Evolutionary conservation across 371 early-diverging fungal genomes (phyloP), one percentile per base, ranked within the genome.

Genomic region (Mortierella sp.): DNA sequence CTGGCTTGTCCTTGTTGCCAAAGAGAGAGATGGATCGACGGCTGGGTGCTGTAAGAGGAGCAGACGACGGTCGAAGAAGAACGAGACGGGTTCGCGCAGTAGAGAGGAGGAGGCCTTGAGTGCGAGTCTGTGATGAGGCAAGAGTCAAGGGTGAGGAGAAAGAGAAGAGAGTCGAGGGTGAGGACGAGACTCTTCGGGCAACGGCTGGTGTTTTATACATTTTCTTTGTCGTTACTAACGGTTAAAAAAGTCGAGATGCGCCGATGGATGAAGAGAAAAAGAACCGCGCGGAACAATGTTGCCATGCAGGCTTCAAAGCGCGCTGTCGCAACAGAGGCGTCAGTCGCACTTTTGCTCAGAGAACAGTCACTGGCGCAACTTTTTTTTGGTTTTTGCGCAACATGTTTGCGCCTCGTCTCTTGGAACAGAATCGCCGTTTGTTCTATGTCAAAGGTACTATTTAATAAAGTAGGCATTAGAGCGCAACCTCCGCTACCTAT

Each of bases 11-110:
- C 64, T 64, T 64, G 37, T 5, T 64, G 37, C 64, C 64, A 64
- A 64, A 64, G 61, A 61, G 34, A 21, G 64, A 64, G 37, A 64
- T 64, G 64, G 37, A 64, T 64, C 64, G 37, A 64, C 64, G 59
- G 59, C 21, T 37, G 64, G 0, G 8, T 28, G 34, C 0, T 1
- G 53, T 53, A 53, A 16, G 16, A 53, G 53, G 19, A 16, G 21
- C 19, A 53, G 59, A 10, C 10, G 14, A 5, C 3, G 59, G 5
- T 3, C 5, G 59, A 59, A 4, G 13, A 9, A 59, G 59, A 40
- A 40, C 2, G 37, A 64, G 64, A 64, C 37, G 59, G 59, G 59
- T 31, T 31, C 31, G 59, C 4, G 34, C 0, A 28, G 57, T 8
- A 43, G 48, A 46, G 48, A 46, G 21, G 59, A 59, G 21, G 19